Percentiles rank a stretch among this genome's conserved stretches.
Evolutionary conservation across 2,329 filamentous ascomycete species (phyloP).

Genomic region (Ascochyta lentis): DNA sequence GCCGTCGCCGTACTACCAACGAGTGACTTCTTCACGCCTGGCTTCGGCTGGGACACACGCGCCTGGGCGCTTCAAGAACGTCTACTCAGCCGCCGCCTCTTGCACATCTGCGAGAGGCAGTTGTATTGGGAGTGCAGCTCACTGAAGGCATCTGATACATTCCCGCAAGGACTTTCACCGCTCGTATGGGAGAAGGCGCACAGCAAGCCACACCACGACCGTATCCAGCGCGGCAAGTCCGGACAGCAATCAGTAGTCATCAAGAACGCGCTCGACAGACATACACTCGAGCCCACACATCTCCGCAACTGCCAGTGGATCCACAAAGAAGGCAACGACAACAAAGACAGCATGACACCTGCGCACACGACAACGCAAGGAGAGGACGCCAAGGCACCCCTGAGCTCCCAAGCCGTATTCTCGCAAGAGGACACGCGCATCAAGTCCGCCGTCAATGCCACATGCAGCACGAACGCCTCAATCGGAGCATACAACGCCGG

Average conservation of each 20-base stretch:
- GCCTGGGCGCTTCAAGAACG: conserved; percentile 48
- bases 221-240: conserved; percentile 9
- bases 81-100: conserved; percentile 43
- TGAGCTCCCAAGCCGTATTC: neutral
- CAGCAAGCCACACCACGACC: conserved; percentile 12
- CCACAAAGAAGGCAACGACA: conserved; percentile 30
- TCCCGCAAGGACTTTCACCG: conserved; percentile 42
- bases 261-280: conserved; percentile 1
- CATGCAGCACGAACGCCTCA: neutral
- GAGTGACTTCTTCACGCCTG: conserved; percentile 25
- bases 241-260: neutral
- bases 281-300: conserved; percentile 3
- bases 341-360: conserved; percentile 22
- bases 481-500: neutral
- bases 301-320: conserved; percentile 32
- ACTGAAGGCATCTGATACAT: conserved; percentile 47
- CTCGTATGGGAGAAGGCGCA: conserved; percentile 49
- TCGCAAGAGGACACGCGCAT: neutral
- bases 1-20: conserved; percentile 20
- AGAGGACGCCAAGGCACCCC: conserved; percentile 5
- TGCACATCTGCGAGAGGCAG: conserved; percentile 43
- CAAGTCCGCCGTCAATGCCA: neutral
- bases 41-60: conserved; percentile 45
- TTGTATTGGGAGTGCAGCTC: conserved; percentile 49
- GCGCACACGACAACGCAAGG: conserved; percentile 21